Evolutionary conservation across 169 alveolate species (phyloP).

Genomic region (Cryptosporidium canis): DNA sequence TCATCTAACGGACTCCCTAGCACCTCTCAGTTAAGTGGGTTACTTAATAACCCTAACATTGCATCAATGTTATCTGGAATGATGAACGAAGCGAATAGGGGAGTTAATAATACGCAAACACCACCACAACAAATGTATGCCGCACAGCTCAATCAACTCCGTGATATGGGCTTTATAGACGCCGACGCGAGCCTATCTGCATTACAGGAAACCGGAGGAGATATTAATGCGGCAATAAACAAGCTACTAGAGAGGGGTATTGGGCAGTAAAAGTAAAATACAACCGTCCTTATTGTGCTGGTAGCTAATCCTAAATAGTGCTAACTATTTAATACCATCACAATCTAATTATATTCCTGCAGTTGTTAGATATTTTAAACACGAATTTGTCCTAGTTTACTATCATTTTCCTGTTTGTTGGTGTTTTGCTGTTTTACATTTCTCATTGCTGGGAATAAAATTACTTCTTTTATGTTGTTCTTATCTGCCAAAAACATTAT

Average conservation of each 20-base stretch:
- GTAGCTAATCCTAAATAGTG: neutral
- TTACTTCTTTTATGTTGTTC: conserved; percentile 93
- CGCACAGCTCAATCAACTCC: conserved; percentile 86
- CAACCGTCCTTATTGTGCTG: neutral
- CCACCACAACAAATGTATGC: conserved; percentile 77
- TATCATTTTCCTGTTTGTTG: neutral
- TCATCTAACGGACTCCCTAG: conserved; percentile 41
- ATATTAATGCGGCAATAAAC: conserved; percentile 93
- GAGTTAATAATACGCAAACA: neutral
- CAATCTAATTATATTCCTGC: neutral
- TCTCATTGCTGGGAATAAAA: conserved; percentile 98
- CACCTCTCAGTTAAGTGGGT: neutral
- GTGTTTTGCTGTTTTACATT: conserved; percentile 76
- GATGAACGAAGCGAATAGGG: neutral
- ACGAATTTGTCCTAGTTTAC: neutral
- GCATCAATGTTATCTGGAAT: conserved; percentile 45
- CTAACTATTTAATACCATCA: neutral
- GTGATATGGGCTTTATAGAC: conserved; percentile 95
- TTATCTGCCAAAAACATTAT: conserved; percentile 92
- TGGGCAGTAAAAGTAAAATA: conserved; percentile 73
- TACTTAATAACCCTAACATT: conserved; percentile 37
- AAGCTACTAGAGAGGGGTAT: conserved; percentile 87
- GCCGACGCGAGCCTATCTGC: conserved; percentile 91
- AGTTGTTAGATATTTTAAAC: neutral
- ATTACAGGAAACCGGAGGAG: conserved; percentile 92